Evolutionary conservation across 805 yeast species (phyloP).

Genomic region (Nematodospora valgi): DNA sequence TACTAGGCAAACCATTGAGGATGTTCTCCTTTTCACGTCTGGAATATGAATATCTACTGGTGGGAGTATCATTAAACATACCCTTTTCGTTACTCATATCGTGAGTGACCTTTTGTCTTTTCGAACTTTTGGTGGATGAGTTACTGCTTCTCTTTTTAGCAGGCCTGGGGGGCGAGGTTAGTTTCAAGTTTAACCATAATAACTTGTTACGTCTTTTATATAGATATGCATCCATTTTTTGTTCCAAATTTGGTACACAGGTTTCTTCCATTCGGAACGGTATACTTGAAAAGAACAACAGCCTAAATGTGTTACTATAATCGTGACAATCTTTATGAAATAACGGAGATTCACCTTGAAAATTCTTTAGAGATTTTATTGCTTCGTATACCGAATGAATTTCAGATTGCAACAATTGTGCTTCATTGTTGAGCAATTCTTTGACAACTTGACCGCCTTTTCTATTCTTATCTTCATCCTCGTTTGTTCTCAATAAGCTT

Average conservation of each 20-base stretch:
- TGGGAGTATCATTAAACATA: too few species aligned
- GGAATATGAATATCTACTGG: not conserved
- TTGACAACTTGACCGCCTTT: too few species aligned
- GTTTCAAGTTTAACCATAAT: conserved; percentile 9
- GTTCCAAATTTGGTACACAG: conserved; percentile 9
- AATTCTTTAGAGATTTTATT: not conserved
- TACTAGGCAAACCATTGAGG: conserved; percentile 17
- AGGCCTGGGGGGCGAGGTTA: not conserved
- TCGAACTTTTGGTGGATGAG: not conserved
- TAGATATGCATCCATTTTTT: conserved; percentile 12
- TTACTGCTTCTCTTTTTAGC: not conserved
- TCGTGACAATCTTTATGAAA: conserved; percentile 3
- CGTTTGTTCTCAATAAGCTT: conserved; percentile 5
- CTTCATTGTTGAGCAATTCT: conserved; percentile 9
- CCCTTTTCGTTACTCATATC: not conserved
- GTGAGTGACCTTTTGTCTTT: conserved; percentile 3
- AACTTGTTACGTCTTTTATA: conserved; percentile 9
- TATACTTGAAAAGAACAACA: conserved; percentile 4
- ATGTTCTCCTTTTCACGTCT: conserved; percentile 14
- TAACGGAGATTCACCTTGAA: conserved; percentile 9
- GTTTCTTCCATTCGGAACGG: not conserved
- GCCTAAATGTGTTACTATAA: conserved; percentile 2
- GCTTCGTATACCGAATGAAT: conserved; percentile 6
- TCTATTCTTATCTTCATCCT: conserved; percentile 1
- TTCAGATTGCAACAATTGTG: conserved; percentile 10